Conservation (phyloP, 345 rosid species). For the Geranium brycei region DNA sequence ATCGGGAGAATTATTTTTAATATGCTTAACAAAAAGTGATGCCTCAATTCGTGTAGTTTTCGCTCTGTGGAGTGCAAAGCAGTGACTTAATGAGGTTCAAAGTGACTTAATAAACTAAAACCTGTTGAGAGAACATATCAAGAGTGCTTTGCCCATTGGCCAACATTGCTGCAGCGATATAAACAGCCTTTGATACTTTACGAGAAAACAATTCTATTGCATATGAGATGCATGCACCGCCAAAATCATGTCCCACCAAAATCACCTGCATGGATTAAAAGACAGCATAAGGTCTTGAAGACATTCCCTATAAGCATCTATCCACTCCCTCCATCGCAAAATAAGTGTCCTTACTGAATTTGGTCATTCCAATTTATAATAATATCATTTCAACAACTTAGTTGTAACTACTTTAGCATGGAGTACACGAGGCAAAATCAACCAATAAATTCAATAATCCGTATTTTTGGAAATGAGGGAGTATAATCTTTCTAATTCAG, state of each 20-base stretch:
- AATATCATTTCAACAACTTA: no score
- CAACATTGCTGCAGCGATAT: slow-evolving; percentile 32
- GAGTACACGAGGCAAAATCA: no score
- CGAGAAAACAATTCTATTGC: slow-evolving; percentile 34
- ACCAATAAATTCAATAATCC: no score
- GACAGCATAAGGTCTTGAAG: neutral
- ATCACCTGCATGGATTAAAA: slow-evolving; percentile 19
- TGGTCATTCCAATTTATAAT: no score
- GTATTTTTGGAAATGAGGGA: no score
- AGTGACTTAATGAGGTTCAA: neutral
- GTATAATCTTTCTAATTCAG: neutral
- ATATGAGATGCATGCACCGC: slow-evolving; percentile 33
- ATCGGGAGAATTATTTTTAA: neutral
- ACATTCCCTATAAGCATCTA: neutral
- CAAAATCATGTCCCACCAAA: slow-evolving; percentile 35
- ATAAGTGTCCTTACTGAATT: no score
- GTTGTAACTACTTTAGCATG: no score
- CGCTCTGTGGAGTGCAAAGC: neutral
- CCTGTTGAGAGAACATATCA: slow-evolving; percentile 35
- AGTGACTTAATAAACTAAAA: slow-evolving; percentile 11
- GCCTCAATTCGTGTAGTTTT: neutral
- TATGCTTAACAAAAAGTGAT: neutral
- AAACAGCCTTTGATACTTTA: slow-evolving; percentile 30
- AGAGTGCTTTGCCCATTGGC: slow-evolving; percentile 23
- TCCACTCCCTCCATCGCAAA: neutral